Percentiles rank a stretch among this genome's conserved stretches.
Evolutionary conservation across 768 basidiomycete genomes (phyloP).

Genomic region (Termitomyces sp.): DNA sequence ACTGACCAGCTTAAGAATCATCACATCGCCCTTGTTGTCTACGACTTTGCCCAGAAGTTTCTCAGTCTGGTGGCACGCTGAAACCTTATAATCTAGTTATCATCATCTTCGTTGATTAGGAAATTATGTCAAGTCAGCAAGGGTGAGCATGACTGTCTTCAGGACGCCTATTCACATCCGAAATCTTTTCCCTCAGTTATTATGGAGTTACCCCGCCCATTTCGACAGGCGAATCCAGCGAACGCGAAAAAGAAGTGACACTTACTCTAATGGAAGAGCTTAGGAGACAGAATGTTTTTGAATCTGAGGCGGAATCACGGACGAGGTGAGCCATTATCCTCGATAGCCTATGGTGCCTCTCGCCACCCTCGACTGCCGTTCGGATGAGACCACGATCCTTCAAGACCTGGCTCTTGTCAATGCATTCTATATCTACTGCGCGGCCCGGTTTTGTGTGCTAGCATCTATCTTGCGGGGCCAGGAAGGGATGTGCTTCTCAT

Average conservation of each 20-base stretch:
- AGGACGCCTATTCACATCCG: not conserved
- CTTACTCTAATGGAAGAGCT: constrained; percentile 88
- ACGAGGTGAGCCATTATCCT: constrained; percentile 62
- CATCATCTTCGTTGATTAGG: not conserved
- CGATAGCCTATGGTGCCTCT: constrained; percentile 5
- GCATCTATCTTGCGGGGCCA: constrained; percentile 1
- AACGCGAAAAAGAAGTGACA: constrained; percentile 81
- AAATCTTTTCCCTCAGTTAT: constrained; percentile 42
- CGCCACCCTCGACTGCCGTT: constrained; percentile 5
- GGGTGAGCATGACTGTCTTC: constrained; percentile 25
- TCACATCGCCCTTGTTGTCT: constrained; percentile 5
- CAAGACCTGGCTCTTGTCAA: constrained; percentile 4
- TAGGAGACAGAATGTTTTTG: constrained; percentile 80
- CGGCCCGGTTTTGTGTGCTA: constrained; percentile 1
- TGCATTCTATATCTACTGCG: not conserved
- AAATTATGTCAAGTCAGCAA: constrained; percentile 12
- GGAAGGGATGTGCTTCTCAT: constrained; percentile 8
- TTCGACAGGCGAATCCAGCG: constrained; percentile 67
- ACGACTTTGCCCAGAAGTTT: constrained; percentile 2
- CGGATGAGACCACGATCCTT: constrained; percentile 9
- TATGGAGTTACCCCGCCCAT: constrained; percentile 87
- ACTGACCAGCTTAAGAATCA: constrained; percentile 16
- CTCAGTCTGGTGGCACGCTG: not conserved
- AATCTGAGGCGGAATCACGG: constrained; percentile 83
- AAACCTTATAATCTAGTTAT: not conserved